A percentile compares a stretch with the other conserved stretches of the same genome.
These are phyloP conservation scores for Wickerhamomyces mucosus DNA, from an alignment of 805 yeast genomes.

Conservation along the genomic window DNA sequence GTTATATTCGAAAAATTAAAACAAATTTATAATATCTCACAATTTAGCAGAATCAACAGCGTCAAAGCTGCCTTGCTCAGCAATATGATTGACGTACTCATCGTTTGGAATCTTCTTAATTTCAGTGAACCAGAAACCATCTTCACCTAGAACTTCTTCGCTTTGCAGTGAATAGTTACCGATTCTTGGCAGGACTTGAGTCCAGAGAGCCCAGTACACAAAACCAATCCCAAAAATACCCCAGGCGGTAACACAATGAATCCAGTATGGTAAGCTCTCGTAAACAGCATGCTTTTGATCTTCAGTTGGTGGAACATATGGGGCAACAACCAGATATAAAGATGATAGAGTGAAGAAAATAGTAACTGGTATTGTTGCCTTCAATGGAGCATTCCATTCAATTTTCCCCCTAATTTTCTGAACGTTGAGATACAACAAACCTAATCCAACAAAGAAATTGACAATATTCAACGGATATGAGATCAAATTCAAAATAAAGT, in stretches of 20 bases:
- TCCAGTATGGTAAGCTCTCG: conserved; percentile 62
- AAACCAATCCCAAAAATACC: conserved; percentile 61
- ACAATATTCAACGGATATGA: conserved; percentile 77
- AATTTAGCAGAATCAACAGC: neutral
- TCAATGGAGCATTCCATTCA: conserved; percentile 66
- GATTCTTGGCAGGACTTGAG: conserved; percentile 42
- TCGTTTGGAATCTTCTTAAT: conserved; percentile 31
- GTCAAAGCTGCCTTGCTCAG: conserved; percentile 6
- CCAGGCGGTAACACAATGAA: conserved; percentile 78
- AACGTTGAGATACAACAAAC: conserved; percentile 49
- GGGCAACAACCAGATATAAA: conserved; percentile 62
- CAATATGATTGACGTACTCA: conserved; percentile 11
- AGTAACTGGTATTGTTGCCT: conserved; percentile 54
- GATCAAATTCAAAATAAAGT: conserved; percentile 68
- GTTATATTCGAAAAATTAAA: too few relatives aligned
- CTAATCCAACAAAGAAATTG: conserved; percentile 55
- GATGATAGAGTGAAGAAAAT: conserved; percentile 57
- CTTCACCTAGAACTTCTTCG: conserved; percentile 49
- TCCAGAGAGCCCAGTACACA: conserved; percentile 60
- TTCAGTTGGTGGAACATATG: conserved; percentile 63
- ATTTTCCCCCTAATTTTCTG: conserved; percentile 38
- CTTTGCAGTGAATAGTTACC: conserved; percentile 43
- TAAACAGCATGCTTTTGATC: conserved; percentile 52
- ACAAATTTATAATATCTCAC: too few relatives aligned
- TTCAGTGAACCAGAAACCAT: conserved; percentile 66